Evolutionary conservation across 441 rosid species (phyloP).

Genomic region (Sinapis alba): DNA sequence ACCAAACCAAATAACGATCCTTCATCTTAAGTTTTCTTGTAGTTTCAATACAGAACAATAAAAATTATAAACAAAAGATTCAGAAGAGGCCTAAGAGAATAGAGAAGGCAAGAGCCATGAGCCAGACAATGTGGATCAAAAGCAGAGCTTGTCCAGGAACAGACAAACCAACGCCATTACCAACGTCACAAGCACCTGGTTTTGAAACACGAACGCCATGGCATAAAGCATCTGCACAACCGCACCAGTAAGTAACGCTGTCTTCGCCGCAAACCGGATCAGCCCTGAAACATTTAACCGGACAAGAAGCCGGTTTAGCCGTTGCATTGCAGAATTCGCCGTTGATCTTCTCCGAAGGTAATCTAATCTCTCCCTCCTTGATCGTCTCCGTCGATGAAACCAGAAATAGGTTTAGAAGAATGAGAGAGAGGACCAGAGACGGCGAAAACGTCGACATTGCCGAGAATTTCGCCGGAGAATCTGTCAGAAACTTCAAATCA

Average conservation of each 20-base stretch:
- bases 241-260: slow-evolving; percentile 93
- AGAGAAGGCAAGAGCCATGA: slow-evolving; percentile 77
- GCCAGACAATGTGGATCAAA: slow-evolving; percentile 81
- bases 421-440: slow-evolving; percentile 19
- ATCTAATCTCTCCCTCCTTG: slow-evolving; percentile 26
- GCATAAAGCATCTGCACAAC: slow-evolving; percentile 78
- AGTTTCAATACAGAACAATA: slow-evolving; percentile 7
- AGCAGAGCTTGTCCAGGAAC: slow-evolving; percentile 86
- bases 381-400: slow-evolving; percentile 10
- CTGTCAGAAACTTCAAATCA: background rate
- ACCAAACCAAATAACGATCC: slow-evolving; percentile 18
- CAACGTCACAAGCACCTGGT: slow-evolving; percentile 72
- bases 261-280: slow-evolving; percentile 86
- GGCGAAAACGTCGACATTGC: slow-evolving; percentile 38
- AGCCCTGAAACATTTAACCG: slow-evolving; percentile 74
- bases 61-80: background rate
- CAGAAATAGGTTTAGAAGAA: slow-evolving; percentile 4
- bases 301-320: slow-evolving; percentile 58
- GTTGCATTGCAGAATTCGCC: slow-evolving; percentile 41
- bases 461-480: slow-evolving; percentile 18
- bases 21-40: background rate
- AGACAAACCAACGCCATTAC: slow-evolving; percentile 66
- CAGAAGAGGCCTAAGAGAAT: slow-evolving; percentile 76
- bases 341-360: slow-evolving; percentile 39
- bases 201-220: slow-evolving; percentile 63